Percentiles rank a stretch among this genome's conserved stretches.
These are phyloP conservation scores for Pichia nakasei DNA, from an alignment of 805 yeast species.

Conservation along the genomic window DNA sequence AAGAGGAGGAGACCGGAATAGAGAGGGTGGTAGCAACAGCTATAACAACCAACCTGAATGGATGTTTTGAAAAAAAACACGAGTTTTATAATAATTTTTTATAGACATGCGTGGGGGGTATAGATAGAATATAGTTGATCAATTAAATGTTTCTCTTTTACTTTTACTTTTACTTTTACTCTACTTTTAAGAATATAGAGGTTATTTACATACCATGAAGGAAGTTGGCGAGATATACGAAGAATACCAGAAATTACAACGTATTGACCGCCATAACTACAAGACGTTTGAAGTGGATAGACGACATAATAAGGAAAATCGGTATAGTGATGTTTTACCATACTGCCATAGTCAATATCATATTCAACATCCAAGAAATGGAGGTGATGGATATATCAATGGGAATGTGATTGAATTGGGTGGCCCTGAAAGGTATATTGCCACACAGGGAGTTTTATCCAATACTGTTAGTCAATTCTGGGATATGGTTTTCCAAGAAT, in stretches of 20 bases:
- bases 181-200: too few species aligned
- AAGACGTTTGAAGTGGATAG: not conserved
- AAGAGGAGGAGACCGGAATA: constrained; percentile 12
- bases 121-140: too few species aligned
- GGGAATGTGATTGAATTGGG: constrained; percentile 24
- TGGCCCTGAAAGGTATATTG: constrained; percentile 36
- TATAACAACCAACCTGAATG: constrained; percentile 10
- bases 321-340: constrained; percentile 58
- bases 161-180: too few species aligned
- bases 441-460: constrained; percentile 58
- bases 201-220: too few species aligned
- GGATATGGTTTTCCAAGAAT: constrained; percentile 22
- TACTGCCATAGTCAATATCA: constrained; percentile 37
- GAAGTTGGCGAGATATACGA: too few species aligned
- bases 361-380: not conserved
- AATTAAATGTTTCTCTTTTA: too few species aligned
- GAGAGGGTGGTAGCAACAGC: not conserved
- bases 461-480: constrained; percentile 38
- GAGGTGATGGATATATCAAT: constrained; percentile 32
- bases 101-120: too few species aligned
- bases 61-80: not conserved
- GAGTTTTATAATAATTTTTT: too few species aligned
- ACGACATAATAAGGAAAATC: constrained; percentile 26
- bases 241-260: constrained; percentile 1
- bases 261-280: not conserved